Evolutionary conservation across 2,329 filamentous ascomycete genomes (phyloP), one percentile per base, ranked within the genome.

Genomic region (Cercospora janseana): DNA sequence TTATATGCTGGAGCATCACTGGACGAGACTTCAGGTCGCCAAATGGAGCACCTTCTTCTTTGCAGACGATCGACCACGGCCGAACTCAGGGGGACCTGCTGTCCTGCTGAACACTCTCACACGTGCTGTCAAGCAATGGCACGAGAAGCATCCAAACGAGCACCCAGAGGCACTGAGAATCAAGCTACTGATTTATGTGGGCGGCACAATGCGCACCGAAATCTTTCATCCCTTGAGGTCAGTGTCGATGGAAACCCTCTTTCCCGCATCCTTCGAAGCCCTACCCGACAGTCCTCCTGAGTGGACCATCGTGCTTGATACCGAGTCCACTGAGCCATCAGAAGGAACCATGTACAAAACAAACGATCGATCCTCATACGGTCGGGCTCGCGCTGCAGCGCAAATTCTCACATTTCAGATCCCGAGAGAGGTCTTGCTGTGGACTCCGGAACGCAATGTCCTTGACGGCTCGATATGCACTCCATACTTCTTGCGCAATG

Each of bases 271-370:
- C 1, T 70, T 88, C 2, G 75, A 80, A 9, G 68, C 73, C 59
- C 61, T 57, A 57, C 60, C 27, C 57, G 46, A 34, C 49, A 31
- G 5, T 60, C 59, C 29, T 57, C 66, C 55, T 52, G 61, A 35
- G 55, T 69, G 66, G 65, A 62, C 66, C 2, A 51, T 85, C 12
- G 68, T 72, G 10, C 62, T 85, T 9, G 83, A 86, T 65, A 70
- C 71, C 0, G 51, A 70, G 21, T 62, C 72, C 3, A 86, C 78
- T 0, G 61, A 66, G 0, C 73, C 77, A 0, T 77, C 77, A 0
- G 77, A 81, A n/a, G 87, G 85, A 63, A 95, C 91, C 0, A 83
- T 85, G 51, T 87, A 87, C 73, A 97, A 98, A 69, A 97, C 92
- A 0, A 93, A 87, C 0, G 74, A 78, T 40, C 81, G 92, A 10